These are phyloP conservation scores for Aleurites moluccanus DNA, from an alignment of 441 rosid genomes.

Conservation along the genomic window DNA sequence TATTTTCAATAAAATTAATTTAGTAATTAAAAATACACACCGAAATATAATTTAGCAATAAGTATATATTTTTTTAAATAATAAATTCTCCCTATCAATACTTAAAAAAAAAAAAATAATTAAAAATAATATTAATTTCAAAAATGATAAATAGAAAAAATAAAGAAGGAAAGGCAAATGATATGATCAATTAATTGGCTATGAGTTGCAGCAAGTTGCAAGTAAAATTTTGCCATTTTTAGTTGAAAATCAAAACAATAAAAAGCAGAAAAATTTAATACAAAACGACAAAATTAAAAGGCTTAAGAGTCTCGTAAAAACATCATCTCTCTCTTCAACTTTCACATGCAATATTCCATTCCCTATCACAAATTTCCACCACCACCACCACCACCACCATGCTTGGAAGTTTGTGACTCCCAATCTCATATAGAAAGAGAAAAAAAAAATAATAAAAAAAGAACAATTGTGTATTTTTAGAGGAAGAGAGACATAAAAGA, in stretches of 20 bases:
- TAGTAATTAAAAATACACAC: no score
- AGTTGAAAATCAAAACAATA: background rate
- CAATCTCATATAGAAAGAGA: slow-evolving; percentile 16
- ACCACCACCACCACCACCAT: slow-evolving; percentile 14
- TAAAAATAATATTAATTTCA: no score
- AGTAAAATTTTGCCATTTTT: background rate
- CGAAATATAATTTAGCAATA: no score
- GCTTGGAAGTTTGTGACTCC: slow-evolving; percentile 19
- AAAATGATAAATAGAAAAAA: no score
- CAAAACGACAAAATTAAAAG: slow-evolving; percentile 20
- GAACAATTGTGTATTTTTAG: background rate
- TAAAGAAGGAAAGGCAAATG: background rate
- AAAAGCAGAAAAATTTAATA: background rate
- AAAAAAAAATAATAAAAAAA: background rate
- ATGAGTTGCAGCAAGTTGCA: background rate
- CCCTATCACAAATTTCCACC: slow-evolving; percentile 24
- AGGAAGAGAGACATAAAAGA: slow-evolving; percentile 15
- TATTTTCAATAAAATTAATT: no score
- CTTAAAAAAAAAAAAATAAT: no score
- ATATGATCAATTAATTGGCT: background rate
- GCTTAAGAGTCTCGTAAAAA: background rate
- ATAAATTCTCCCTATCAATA: no score
- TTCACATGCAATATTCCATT: slow-evolving; percentile 31
- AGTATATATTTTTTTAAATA: no score
- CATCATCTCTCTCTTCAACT: slow-evolving; percentile 14